Percentiles rank a stretch among this genome's conserved stretches.
These are phyloP conservation scores for Rosa multiflora DNA, from an alignment of 306 rosid species.

Conservation along the genomic window DNA sequence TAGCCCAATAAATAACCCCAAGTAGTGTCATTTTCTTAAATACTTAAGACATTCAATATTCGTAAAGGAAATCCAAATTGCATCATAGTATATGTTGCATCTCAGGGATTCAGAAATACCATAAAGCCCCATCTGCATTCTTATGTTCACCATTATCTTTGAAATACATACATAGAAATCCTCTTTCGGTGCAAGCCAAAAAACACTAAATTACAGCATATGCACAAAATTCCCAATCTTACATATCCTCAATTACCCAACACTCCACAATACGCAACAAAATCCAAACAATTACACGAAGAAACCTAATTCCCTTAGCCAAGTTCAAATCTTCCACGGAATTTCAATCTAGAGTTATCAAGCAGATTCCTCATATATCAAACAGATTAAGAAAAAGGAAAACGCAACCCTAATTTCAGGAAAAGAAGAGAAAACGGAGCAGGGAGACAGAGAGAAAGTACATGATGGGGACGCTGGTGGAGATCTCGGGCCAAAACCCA, in stretches of 20 bases:
- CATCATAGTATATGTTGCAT: background rate
- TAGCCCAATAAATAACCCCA: background rate
- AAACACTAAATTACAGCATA: background rate
- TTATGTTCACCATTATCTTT: background rate
- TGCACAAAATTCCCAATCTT: background rate
- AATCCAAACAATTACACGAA: background rate
- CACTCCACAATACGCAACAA: background rate
- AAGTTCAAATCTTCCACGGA: background rate
- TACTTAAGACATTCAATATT: background rate
- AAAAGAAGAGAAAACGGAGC: background rate
- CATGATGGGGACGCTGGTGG: slow-evolving; percentile 93
- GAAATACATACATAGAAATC: background rate
- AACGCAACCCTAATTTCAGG: slow-evolving; percentile 21
- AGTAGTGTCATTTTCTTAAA: background rate
- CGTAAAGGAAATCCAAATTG: background rate
- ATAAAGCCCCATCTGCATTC: background rate
- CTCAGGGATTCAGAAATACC: background rate
- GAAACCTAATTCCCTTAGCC: background rate
- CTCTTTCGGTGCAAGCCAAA: background rate
- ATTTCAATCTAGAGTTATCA: background rate
- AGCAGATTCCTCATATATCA: slow-evolving; percentile 2
- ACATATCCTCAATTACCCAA: background rate
- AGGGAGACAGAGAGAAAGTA: slow-evolving; percentile 30
- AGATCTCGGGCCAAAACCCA: slow-evolving; percentile 98
- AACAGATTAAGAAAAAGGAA: slow-evolving; percentile 10